Evolutionary conservation across 176 grass and related monocot species (phyloP).

Genomic region (Otatea glauca): DNA sequence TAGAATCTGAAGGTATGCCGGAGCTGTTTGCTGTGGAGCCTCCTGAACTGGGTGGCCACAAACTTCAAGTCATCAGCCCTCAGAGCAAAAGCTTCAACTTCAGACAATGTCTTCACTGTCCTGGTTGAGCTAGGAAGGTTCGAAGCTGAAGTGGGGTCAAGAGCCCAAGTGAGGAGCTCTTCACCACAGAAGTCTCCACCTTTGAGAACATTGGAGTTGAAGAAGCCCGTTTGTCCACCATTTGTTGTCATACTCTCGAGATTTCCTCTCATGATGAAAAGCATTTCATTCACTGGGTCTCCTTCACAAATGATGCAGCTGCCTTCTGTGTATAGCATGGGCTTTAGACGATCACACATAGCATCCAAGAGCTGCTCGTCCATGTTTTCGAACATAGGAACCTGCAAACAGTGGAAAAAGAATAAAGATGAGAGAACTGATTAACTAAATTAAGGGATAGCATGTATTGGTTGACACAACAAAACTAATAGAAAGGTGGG

Average conservation of each 20-base stretch:
- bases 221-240: conserved; percentile 88
- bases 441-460: neutral
- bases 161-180: conserved; percentile 96
- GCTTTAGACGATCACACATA: conserved; percentile 85
- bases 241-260: conserved; percentile 83
- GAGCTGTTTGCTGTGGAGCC: conserved; percentile 88
- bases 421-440: neutral
- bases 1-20: conserved; percentile 84
- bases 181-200: conserved; percentile 95
- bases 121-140: conserved; percentile 86
- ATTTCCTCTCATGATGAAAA: conserved; percentile 93
- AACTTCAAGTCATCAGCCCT: conserved; percentile 88
- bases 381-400: conserved; percentile 98
- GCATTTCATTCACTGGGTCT: conserved; percentile 92
- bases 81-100: conserved; percentile 91
- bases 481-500: neutral
- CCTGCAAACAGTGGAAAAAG: conserved; percentile 45
- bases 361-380: conserved; percentile 90
- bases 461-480: conserved; percentile 4
- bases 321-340: conserved; percentile 76
- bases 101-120: conserved; percentile 79
- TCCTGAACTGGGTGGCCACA: conserved; percentile 85
- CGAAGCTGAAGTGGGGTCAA: conserved; percentile 64
- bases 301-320: conserved; percentile 87
- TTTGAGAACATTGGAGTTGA: conserved; percentile 75